Percentiles rank a stretch among this genome's conserved stretches.
phyloP scores from a whole-genome alignment of 2,329 filamentous ascomycete genomes.

The Daldinia eschscholtzii region DNA sequence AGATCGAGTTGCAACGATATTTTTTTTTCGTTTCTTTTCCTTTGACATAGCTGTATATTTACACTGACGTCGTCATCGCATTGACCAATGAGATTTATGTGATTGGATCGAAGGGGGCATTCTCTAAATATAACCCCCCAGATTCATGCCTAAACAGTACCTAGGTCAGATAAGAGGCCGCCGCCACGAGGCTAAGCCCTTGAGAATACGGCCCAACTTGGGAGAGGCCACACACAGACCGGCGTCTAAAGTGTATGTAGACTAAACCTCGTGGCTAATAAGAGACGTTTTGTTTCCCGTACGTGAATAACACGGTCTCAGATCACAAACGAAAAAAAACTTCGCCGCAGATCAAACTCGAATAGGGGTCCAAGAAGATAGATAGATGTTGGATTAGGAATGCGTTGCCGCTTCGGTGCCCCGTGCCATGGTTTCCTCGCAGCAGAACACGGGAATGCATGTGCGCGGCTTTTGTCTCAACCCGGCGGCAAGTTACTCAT shows the following conservation, averaged over 20 bases:
- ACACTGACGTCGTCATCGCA: slow-evolving; percentile 3
- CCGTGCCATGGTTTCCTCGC: slow-evolving; percentile 42
- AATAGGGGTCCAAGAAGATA: slow-evolving; percentile 21
- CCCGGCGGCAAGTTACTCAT: slow-evolving; percentile 30
- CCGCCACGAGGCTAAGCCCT: slow-evolving; percentile 23
- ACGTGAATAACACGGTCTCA: slow-evolving; percentile 21
- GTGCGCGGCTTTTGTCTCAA: slow-evolving; percentile 38
- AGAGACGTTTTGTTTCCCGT: neutral
- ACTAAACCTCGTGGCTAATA: neutral
- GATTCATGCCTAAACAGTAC: slow-evolving; percentile 32
- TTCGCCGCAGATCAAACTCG: slow-evolving; percentile 17
- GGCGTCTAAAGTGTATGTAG: slow-evolving; percentile 2
- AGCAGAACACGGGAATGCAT: slow-evolving; percentile 34
- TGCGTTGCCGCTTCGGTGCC: slow-evolving; percentile 24
- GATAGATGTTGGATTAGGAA: slow-evolving; percentile 10
- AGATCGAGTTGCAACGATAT: slow-evolving; percentile 12
- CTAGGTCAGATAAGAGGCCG: slow-evolving; percentile 23
- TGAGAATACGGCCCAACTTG: neutral
- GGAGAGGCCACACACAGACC: slow-evolving; percentile 5
- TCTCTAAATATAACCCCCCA: slow-evolving; percentile 40
- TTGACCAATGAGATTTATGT: slow-evolving; percentile 4
- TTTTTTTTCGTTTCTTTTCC: neutral
- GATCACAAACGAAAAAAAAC: slow-evolving; percentile 37
- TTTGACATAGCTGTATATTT: neutral
- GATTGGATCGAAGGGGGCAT: neutral